Base-by-base conservation (phyloP, 345 rosid species). In the Melastoma malabathricum region DNA sequence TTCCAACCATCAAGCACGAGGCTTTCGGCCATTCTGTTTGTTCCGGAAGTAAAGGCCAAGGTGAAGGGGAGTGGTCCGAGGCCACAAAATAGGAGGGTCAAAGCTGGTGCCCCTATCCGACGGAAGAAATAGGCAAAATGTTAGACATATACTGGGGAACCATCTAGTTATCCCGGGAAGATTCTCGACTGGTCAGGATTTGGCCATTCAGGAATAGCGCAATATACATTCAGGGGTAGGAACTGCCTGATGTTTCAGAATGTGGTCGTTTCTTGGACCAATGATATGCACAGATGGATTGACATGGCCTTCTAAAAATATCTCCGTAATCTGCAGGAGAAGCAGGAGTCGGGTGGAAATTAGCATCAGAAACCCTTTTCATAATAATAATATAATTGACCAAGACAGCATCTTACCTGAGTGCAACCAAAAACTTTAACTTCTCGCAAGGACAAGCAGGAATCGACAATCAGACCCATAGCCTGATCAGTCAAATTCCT, bases 351-450 rank as follows among this genome's bases (percentile, higher is more conserved):
- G n/a, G n/a, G 23, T 13, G 13, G 29, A 15, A 16, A 15, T 44
- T 45, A 38, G 18, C 27, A 1, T 18, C 22, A n/a, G 17, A 39
- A 20, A 43, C 22, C 57, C 0, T 0, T 22, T 22, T 22, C 25
- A 22, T 22, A 22, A 22, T 22, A 22, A 22, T 1, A 22, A 22
- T 22, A 22, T 3, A 13, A 10, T 1, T 5, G 19, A 18, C 8
- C 4, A 22, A 31, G 31, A 19, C 31, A 10, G 19, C 50, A 4
- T 18, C 25, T 20, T 64, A 89, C 98, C 89, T 90, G 98, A 57
- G 73, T 64, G 73, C 96, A 86, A 61, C 98, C 98, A 55, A 84
- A 92, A 51, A 92, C 52, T 64, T 79, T 86, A 57, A 92, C 71
- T 61, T 77, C 67, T 69, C 59, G 74, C 73, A 92, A 51, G 18